Evolutionary conservation across 2,329 filamentous ascomycete species (phyloP).

Genomic region (Alternaria ethzedia): DNA sequence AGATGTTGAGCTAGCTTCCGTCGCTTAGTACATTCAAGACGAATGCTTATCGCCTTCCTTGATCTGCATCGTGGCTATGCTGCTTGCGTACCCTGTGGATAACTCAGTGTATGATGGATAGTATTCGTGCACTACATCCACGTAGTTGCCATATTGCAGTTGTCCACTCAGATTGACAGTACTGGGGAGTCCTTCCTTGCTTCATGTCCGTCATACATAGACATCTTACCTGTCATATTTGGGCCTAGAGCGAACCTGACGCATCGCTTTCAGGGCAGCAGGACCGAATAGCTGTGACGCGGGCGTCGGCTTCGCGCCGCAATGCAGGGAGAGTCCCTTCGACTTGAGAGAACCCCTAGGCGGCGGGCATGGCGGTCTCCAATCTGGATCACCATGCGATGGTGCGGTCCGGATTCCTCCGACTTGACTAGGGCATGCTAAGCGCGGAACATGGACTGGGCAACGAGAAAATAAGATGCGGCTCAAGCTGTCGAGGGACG

Average conservation of each 20-base stretch:
- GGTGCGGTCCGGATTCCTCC: constrained; percentile 23
- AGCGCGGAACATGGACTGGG: constrained; percentile 27
- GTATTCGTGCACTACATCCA: not conserved
- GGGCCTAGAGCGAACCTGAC: not conserved
- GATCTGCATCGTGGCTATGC: constrained; percentile 11
- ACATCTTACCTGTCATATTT: constrained; percentile 3
- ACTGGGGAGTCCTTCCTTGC: not conserved
- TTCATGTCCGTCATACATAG: not conserved
- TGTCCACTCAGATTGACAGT: not conserved
- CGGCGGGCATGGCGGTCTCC: constrained; percentile 8
- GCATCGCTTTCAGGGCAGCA: not conserved
- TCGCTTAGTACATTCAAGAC: constrained; percentile 12
- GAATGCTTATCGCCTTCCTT: constrained; percentile 9
- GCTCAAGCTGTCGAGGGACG: constrained; percentile 27
- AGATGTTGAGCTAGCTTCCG: constrained; percentile 24
- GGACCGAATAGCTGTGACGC: constrained; percentile 6
- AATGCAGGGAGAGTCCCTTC: constrained; percentile 16
- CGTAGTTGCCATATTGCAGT: not conserved
- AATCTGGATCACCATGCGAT: constrained; percentile 9
- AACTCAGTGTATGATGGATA: not conserved
- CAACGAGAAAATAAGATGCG: constrained; percentile 29
- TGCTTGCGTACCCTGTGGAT: constrained; percentile 9
- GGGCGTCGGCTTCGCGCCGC: constrained; percentile 9
- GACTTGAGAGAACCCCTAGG: not conserved
- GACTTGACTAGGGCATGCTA: constrained; percentile 20